Base-by-base conservation (phyloP, 139 green algal species). In the Tetradesmus obliquus region DNA sequence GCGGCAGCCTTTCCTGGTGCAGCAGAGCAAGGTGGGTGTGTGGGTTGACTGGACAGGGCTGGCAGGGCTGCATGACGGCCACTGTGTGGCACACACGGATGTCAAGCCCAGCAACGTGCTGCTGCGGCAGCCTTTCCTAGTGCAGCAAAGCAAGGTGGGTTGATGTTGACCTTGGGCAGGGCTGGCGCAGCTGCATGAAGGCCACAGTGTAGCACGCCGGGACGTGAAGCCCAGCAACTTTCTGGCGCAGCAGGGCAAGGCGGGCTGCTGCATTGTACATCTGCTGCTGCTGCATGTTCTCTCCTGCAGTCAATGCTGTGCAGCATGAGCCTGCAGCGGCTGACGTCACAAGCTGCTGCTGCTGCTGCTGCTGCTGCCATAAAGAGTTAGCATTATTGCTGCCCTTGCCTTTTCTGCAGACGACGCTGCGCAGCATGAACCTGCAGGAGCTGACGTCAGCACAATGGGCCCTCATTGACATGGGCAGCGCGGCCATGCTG, bases 31-130 rank as follows among this genome's bases (percentile, higher is more conserved):
- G 62, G 62, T 72, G 7, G 7, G 57, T 62, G n/a, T n/a, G n/a
- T n/a, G n/a, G n/a, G n/a, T n/a, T n/a, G n/a, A n/a, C n/a, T n/a
- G n/a, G n/a, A 66, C 85, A 66, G 85, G 60, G 55, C 58, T 53
- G 55, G 55, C n/a, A n/a, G n/a, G n/a, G 22, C 83, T 88, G 55
- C 83, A 88, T 79, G 83, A 88, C 57, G 6, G 7, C 8, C 83
- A 88, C 32, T 17, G n/a, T 0, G 8, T 79, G 7, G 57, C 66
- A 13, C 83, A 88, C 83, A 20, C 32, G 13, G 84, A 89, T 13
- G 24, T 89, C 6, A 89, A 89, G 45, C 84, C 84, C 10, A 89
- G 84, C 62, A 89, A 89, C 62, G 22, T 60, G 15, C 62, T 89
- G 84, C 84, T 89, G 84, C 84, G 20, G 7, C 84, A 89, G 60